Base-by-base conservation (phyloP, 2,329 filamentous ascomycete species). In the Ophiostoma himal-ulmi region DNA sequence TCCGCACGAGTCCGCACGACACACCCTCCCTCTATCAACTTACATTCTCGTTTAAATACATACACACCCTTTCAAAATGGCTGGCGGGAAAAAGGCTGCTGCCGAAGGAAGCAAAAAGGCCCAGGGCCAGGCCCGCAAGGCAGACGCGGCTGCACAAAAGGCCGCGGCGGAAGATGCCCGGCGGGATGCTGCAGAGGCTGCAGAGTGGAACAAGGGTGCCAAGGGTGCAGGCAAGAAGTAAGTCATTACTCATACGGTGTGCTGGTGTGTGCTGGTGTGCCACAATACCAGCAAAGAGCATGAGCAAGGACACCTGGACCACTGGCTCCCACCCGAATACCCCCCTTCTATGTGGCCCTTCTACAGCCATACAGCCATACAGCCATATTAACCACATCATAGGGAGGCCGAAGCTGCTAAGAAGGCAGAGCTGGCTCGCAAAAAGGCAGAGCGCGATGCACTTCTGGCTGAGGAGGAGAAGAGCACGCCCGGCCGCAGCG, bases 371-470 rank as follows among this genome's bases (percentile, higher is more conserved):
- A 17, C 22, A 14, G 6, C 44, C 13, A 34, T 65, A 5, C 62
- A 14, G 6, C 44, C 13, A 34, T 65, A 5, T 36, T 65, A 22
- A 65, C 36, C 10, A 52, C 14, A 17, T 17, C 10, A 67, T 75
- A 97, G 94, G 78, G 93, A 96, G 75, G 90, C 91, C 48, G 93
- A 94, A 69, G 91, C 91, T 68, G 89, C 89, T 68, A 96, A 94
- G 81, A 93, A 91, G 75, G 91, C 90, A 70, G 92, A 96, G 77
- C 86, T 85, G 70, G 91, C 91, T 2, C 88, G 90, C 70, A 96
- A 97, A 82, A 98, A 97, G 82, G 94, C 94, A 68, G 95, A 98
- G 79, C 91, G 91, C 68, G 94, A 96, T 1, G 92, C 94, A 13
- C 82, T 94, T 34, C 82, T 93, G 52, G 89, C 88, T 71, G 93